Evolutionary conservation across 2,329 filamentous ascomycete species (phyloP).

Genomic region (Neonectria magnoliae): DNA sequence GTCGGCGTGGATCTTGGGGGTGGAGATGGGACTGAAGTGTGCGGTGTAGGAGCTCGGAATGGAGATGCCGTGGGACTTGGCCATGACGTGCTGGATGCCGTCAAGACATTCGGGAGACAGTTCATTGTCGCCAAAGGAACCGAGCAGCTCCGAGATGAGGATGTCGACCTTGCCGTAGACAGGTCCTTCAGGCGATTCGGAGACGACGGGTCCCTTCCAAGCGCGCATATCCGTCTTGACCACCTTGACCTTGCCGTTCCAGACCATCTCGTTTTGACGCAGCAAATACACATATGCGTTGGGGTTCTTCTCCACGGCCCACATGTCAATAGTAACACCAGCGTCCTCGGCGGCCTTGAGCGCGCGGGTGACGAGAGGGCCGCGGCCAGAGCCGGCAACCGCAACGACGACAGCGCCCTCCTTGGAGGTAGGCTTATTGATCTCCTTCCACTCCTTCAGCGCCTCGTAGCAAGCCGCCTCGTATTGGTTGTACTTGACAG

Average conservation of each 20-base stretch:
- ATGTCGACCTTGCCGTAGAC: conserved; percentile 82
- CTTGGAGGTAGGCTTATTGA: conserved; percentile 76
- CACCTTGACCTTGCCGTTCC: conserved; percentile 82
- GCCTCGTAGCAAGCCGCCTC: conserved; percentile 85
- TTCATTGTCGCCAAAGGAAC: conserved; percentile 97
- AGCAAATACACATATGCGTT: conserved; percentile 96
- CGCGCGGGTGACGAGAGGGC: conserved; percentile 88
- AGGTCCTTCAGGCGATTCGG: conserved; percentile 55
- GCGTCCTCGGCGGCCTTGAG: conserved; percentile 81
- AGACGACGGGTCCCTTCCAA: conserved; percentile 83
- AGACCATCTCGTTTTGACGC: conserved; percentile 83
- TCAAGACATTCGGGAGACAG: conserved; percentile 96
- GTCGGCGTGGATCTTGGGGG: conserved; percentile 86
- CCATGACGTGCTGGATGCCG: conserved; percentile 91
- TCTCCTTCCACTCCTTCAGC: conserved; percentile 78
- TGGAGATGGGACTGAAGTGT: conserved; percentile 89
- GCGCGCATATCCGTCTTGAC: conserved; percentile 97
- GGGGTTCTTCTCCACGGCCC: conserved; percentile 97
- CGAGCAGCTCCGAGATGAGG: conserved; percentile 90
- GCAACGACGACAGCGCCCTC: conserved; percentile 82
- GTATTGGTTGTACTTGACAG: conserved; percentile 97
- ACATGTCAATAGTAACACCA: conserved; percentile 82
- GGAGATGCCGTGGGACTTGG: conserved; percentile 82
- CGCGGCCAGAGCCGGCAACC: conserved; percentile 92
- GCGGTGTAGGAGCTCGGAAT: conserved; percentile 95